phyloP scores from a whole-genome alignment of 495 filamentous ascomycete genomes.

The Xylaria flabelliformis region DNA sequence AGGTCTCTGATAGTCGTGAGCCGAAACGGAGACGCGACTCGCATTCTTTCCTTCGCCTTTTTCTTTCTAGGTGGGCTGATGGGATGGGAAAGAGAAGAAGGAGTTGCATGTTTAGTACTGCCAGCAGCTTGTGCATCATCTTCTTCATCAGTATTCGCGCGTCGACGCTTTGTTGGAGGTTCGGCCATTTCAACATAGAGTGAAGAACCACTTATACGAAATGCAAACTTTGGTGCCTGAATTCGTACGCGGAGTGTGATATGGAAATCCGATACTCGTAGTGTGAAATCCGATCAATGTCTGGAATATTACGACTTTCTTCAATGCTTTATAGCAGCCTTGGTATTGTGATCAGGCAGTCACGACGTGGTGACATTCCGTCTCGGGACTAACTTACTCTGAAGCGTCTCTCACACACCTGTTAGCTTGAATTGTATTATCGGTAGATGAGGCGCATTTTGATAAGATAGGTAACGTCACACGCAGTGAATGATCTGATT shows the following conservation, averaged over 20 bases:
- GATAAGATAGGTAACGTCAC: not conserved
- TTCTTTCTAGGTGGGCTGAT: constrained; percentile 52
- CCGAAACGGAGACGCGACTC: constrained; percentile 68
- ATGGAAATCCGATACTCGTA: not conserved
- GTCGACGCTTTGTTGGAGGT: constrained; percentile 36
- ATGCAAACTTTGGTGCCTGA: not conserved
- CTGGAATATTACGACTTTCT: not conserved
- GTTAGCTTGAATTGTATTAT: not conserved
- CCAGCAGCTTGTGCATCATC: constrained; percentile 10
- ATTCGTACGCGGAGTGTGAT: not conserved
- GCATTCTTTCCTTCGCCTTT: constrained; percentile 28
- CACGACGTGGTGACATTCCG: not conserved
- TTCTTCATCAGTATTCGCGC: constrained; percentile 17
- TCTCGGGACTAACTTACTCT: not conserved
- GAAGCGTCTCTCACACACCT: not conserved
- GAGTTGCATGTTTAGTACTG: constrained; percentile 7
- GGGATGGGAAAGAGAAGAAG: constrained; percentile 43
- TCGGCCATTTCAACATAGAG: constrained; percentile 28
- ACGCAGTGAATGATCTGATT: not conserved
- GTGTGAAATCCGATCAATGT: not conserved
- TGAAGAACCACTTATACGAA: not conserved
- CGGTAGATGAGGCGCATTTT: not conserved
- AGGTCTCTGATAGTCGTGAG: constrained; percentile 76
- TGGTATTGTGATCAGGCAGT: not conserved
- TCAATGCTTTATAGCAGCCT: not conserved